phyloP scores from a whole-genome alignment of 2,329 filamentous ascomycete species.

The Phialophora chinensis region DNA sequence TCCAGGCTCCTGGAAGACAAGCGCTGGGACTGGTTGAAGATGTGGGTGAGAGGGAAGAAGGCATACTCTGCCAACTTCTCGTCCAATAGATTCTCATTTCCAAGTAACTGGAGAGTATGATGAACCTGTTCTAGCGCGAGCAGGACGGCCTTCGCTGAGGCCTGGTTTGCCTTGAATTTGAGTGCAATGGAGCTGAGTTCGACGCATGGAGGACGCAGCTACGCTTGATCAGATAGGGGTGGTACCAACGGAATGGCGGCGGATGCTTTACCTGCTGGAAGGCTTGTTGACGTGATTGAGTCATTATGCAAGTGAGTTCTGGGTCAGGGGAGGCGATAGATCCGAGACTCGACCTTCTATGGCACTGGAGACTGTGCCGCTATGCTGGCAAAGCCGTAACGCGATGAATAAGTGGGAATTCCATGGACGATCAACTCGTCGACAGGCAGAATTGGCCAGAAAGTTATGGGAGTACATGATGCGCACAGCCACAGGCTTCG shows the following conservation, averaged over 20 bases:
- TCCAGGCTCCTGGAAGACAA: conserved; percentile 75
- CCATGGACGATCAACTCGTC: not conserved
- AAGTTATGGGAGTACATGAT: not conserved
- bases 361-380: not conserved
- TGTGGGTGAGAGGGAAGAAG: conserved; percentile 89
- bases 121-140: conserved; percentile 55
- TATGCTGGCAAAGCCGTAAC: not conserved
- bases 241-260: not conserved
- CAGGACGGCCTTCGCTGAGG: conserved; percentile 55
- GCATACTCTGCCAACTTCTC: conserved; percentile 88
- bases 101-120: conserved; percentile 48
- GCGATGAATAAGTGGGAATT: not conserved
- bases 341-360: too few relatives aligned
- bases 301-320: conserved; percentile 41
- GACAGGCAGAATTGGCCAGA: not conserved
- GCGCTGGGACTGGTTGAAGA: conserved; percentile 76
- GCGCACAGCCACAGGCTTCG: not conserved
- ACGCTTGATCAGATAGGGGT: conserved; percentile 29
- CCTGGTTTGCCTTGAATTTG: conserved; percentile 55
- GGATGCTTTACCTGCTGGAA: conserved; percentile 47
- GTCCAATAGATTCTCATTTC: conserved; percentile 62
- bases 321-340: not conserved
- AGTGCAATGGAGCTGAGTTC: conserved; percentile 62
- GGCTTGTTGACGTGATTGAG: conserved; percentile 48
- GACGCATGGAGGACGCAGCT: conserved; percentile 65